phyloP scores from a whole-genome alignment of 208 protist species.

The Trypanosoma cruzi region DNA sequence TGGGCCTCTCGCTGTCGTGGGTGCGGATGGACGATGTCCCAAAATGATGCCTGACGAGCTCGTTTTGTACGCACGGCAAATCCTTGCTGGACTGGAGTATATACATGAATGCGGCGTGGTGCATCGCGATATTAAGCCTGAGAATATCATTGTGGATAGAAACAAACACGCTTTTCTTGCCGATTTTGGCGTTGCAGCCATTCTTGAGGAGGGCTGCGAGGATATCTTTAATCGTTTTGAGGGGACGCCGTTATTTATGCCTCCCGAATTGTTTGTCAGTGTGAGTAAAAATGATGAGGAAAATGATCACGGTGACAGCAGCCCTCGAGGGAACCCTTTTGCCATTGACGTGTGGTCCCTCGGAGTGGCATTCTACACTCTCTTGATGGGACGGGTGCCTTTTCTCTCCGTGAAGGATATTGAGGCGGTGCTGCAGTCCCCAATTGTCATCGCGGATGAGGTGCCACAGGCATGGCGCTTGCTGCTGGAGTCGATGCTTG shows the following conservation, averaged over 20 bases:
- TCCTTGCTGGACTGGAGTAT: slow-evolving; percentile 31
- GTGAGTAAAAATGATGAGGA: background rate
- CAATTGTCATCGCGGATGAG: slow-evolving; percentile 20
- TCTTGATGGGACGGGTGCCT: slow-evolving; percentile 14
- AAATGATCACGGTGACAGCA: background rate
- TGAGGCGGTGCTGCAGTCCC: background rate
- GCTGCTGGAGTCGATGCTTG: slow-evolving; percentile 47
- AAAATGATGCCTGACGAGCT: slow-evolving; percentile 40
- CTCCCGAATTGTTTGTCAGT: slow-evolving; percentile 36
- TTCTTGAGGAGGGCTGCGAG: slow-evolving; percentile 29
- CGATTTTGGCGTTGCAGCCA: slow-evolving; percentile 29
- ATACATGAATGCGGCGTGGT: slow-evolving; percentile 34
- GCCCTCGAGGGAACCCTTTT: slow-evolving; percentile 1
- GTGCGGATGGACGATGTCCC: slow-evolving; percentile 28
- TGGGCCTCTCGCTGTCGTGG: slow-evolving; percentile 49
- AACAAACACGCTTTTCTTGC: slow-evolving; percentile 21
- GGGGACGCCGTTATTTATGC: slow-evolving; percentile 55
- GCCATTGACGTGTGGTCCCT: slow-evolving; percentile 29
- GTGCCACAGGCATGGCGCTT: slow-evolving; percentile 45
- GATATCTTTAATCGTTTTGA: slow-evolving; percentile 31
- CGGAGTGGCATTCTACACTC: slow-evolving; percentile 25
- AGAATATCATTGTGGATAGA: slow-evolving; percentile 68
- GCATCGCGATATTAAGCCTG: slow-evolving; percentile 70
- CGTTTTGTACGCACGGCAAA: slow-evolving; percentile 20
- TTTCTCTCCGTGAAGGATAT: slow-evolving; percentile 21